Evolutionary conservation across 2,329 filamentous ascomycete genomes (phyloP), one percentile per base, ranked within the genome.

Genomic region (Beauveria australis): DNA sequence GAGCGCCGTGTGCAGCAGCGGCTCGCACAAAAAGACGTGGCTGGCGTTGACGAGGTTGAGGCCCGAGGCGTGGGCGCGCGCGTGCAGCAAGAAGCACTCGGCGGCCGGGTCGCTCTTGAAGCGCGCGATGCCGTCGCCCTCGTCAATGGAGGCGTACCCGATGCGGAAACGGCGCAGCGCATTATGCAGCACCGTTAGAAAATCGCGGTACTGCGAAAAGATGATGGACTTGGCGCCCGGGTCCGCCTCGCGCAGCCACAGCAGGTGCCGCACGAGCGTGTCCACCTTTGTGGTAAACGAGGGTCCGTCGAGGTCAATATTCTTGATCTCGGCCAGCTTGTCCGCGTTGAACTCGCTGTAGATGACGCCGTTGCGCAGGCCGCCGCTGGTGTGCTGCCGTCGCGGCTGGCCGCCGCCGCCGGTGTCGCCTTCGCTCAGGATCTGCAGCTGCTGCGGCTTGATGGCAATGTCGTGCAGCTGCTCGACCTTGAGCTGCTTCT

Each of bases 11-110:
- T 97, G 96, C 66, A 97, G 85, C 3, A 97, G 78, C 2, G 94
- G 94, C 70, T 99, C 94, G 71, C 92, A 96, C 5, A 99, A 81
- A 69, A 97, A 95, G 1, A 97, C 92, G 70, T 97, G 92, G 53
- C 86, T 96, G 5, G 93, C 94, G 67, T 95, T 93, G 65, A 96
- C 89, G 0, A 99, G 82, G 63, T 96, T 97, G 33, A 99, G 79
- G 0, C 94, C 94, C 1, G 89, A 92, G 0, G 91, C 89, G 70
- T 96, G 91, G 0, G 91, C 89, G 65, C 92, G 89, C 6, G 92
- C 92, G 70, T 97, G 92, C 16, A 99, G 81, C 3, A 97, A 79
- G 66, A 99, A 93, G 66, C 89, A 92, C 71, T 97, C 91, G 6
- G 88, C 73, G 3, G 76, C 73, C 1, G 90, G 82, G 64, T 97